These are phyloP conservation scores for Kalmusia sp. DNA, from an alignment of 2,329 filamentous ascomycete species.

Conservation along the genomic window DNA sequence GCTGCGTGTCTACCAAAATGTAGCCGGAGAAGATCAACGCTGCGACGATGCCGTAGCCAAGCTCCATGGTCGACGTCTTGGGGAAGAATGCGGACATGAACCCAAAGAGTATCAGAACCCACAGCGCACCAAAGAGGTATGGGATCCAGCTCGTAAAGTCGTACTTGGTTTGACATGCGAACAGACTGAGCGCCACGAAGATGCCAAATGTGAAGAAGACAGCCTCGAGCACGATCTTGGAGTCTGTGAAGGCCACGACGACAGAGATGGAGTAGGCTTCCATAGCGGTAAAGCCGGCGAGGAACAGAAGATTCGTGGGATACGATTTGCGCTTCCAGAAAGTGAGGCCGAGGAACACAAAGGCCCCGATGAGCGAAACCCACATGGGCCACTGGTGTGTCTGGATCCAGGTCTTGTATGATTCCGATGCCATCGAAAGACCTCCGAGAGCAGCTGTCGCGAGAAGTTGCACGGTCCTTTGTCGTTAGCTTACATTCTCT, in stretches of 20 bases:
- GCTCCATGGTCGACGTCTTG: slow-evolving; percentile 78
- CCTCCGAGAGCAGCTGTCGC: slow-evolving; percentile 81
- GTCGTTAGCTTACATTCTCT: slow-evolving; percentile 17
- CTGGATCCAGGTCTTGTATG: slow-evolving; percentile 89
- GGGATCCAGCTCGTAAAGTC: slow-evolving; percentile 98
- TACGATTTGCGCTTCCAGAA: slow-evolving; percentile 67
- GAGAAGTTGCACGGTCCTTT: slow-evolving; percentile 84
- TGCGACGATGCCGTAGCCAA: slow-evolving; percentile 81
- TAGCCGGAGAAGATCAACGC: slow-evolving; percentile 94
- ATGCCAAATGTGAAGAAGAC: slow-evolving; percentile 80
- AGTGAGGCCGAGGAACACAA: slow-evolving; percentile 46
- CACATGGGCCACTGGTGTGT: slow-evolving; percentile 83
- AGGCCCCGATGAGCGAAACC: slow-evolving; percentile 67
- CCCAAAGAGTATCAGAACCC: slow-evolving; percentile 89
- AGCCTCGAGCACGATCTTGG: slow-evolving; percentile 84
- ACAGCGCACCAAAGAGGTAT: slow-evolving; percentile 88
- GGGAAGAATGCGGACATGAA: slow-evolving; percentile 94
- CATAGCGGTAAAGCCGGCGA: slow-evolving; percentile 85
- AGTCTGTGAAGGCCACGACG: slow-evolving; percentile 88
- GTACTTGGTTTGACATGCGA: slow-evolving; percentile 97
- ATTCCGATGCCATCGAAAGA: slow-evolving; percentile 81
- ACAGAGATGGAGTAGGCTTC: slow-evolving; percentile 95
- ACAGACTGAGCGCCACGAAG: slow-evolving; percentile 71
- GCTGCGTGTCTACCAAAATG: slow-evolving; percentile 94
- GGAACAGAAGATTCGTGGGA: slow-evolving; percentile 92